A percentile compares a stretch with the other conserved stretches of the same genome.
Evolutionary conservation across 169 alveolate genomes (phyloP).

Genomic region (Plasmodium inui): DNA sequence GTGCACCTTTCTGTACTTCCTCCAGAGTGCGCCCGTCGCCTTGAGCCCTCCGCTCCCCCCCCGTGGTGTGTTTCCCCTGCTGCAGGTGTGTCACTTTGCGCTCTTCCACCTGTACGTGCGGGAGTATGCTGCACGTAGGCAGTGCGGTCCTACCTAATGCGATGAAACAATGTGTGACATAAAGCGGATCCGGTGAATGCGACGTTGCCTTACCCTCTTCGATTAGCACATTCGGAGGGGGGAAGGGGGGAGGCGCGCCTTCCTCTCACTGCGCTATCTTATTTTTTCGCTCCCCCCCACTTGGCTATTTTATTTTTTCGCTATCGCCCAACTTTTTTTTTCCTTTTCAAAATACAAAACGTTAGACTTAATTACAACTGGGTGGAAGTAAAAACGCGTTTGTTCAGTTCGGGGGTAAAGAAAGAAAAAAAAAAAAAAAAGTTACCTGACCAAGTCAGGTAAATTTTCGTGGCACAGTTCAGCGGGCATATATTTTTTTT

Average conservation of each 20-base stretch:
- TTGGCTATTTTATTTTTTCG: too few relatives aligned
- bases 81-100: constrained; percentile 31
- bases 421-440: too few relatives aligned
- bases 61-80: not conserved
- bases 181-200: not conserved
- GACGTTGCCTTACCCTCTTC: too few relatives aligned
- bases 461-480: not conserved
- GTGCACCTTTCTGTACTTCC: constrained; percentile 12
- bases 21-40: not conserved
- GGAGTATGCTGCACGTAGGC: not conserved
- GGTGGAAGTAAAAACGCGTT: not conserved
- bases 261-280: not conserved
- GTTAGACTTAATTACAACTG: not conserved
- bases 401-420: not conserved
- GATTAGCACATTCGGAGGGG: too few relatives aligned
- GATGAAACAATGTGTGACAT: not conserved
- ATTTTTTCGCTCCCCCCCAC: too few relatives aligned
- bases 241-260: too few relatives aligned
- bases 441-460: not conserved
- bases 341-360: not conserved
- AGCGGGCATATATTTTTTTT: not conserved
- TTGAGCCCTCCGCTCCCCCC: not conserved
- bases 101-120: constrained; percentile 28
- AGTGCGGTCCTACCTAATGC: not conserved
- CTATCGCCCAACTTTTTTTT: too few relatives aligned